Evolutionary conservation across 2,329 filamentous ascomycete genomes (phyloP), one percentile per base, ranked within the genome.

Genomic region (Mariannaea sp.): DNA sequence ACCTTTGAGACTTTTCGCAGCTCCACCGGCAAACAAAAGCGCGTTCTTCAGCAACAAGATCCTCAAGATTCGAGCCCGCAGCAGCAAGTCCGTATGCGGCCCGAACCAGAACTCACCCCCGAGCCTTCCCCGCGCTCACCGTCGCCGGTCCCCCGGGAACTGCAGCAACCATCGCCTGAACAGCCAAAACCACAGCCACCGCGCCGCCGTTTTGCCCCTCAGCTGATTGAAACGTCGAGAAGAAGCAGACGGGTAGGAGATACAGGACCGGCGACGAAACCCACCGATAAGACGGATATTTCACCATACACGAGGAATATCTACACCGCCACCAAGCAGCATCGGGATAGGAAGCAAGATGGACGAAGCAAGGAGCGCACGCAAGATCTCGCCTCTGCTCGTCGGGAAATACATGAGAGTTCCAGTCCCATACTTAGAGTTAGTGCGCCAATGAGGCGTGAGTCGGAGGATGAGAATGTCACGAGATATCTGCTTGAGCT

Each of bases 211-310:
- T 96, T 95, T 70, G 81, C 86, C 24, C 91, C 91, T 10, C 87
- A 93, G 65, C 77, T 96, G 49, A 86, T 96, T 57, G 90, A 93
- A 71, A 92, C 89, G 3, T 88, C 88, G 4, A 84, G 85, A 63
- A 81, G 91, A 47, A 85, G 85, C 27, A 84, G 88, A 58, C 85
- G 85, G 65, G 81, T 81, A 13, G 85, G 85, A 16, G 87, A 91
- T 62, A 71, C 79, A 1, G 80, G 79, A 5, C 84, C 85, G 16
- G 82, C 85, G 24, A 83, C 85, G 17, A 79, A 78, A 48, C 84
- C 82, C 9, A 80, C 81, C 53, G 85, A 89, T 72, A 89, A 87
- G 73, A 91, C 88, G 29, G 87, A 91, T 66, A 86, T 86, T 49
- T 84, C 82, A 0, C 83, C 84, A 30, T 84, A 84, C 61, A 83